Conservation (phyloP, 148 eudicot genomes). For the Tetragonia tetragonoides region DNA sequence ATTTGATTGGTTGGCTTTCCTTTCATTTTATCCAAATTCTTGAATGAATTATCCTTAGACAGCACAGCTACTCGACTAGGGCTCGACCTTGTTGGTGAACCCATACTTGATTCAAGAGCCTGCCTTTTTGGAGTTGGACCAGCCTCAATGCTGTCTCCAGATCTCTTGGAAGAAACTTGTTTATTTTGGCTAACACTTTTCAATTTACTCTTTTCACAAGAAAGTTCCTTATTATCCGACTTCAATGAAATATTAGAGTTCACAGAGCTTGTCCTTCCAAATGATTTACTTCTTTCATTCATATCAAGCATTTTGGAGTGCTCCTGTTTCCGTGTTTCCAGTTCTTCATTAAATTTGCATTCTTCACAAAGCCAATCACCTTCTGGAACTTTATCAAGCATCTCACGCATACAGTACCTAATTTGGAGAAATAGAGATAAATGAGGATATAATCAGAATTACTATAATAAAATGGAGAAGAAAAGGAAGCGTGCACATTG, state of each 20-base stretch:
- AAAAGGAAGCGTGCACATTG: not conserved
- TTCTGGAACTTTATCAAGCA: slow-evolving; percentile 70
- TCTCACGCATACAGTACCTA: slow-evolving; percentile 93
- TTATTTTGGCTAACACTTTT: slow-evolving; percentile 29
- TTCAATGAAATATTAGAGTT: slow-evolving; percentile 29
- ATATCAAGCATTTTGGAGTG: slow-evolving; percentile 28
- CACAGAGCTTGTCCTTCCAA: slow-evolving; percentile 39
- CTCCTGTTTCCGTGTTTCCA: slow-evolving; percentile 38
- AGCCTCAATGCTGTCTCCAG: slow-evolving; percentile 51
- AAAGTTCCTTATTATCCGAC: slow-evolving; percentile 39
- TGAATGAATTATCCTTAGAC: slow-evolving; percentile 50
- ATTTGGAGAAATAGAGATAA: slow-evolving; percentile 17
- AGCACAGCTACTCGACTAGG: slow-evolving; percentile 41
- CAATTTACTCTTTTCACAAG: slow-evolving; percentile 34
- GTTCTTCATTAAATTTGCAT: slow-evolving; percentile 53
- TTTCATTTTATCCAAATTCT: slow-evolving; percentile 50
- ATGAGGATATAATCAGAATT: slow-evolving; percentile 7
- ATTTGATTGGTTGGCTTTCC: slow-evolving; percentile 41
- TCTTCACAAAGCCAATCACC: slow-evolving; percentile 98
- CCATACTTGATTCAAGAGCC: slow-evolving; percentile 48
- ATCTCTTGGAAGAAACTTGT: slow-evolving; percentile 50
- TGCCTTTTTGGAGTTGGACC: slow-evolving; percentile 57
- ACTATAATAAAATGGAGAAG: not conserved
- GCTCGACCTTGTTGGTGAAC: slow-evolving; percentile 46
- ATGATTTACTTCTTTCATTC: slow-evolving; percentile 44